Conservation (phyloP, 805 yeast species). For the Hermanozyma aechmeae region DNA sequence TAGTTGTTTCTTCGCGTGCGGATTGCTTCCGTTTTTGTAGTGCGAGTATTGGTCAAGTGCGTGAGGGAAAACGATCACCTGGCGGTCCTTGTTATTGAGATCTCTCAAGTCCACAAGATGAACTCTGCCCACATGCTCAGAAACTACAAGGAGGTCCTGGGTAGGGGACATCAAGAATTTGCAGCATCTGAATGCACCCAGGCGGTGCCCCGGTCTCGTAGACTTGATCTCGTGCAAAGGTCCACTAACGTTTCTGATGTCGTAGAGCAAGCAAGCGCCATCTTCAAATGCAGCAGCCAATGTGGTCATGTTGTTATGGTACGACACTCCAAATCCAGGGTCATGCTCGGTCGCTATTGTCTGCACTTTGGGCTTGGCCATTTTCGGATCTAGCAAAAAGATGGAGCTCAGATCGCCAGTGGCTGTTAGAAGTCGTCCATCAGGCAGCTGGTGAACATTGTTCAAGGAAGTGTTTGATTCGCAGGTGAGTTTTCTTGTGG, state of each 20-base stretch:
- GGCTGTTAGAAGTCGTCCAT: conserved; percentile 26
- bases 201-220: conserved; percentile 44
- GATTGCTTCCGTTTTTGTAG: conserved; percentile 13
- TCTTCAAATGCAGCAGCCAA: conserved; percentile 82
- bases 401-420: conserved; percentile 75
- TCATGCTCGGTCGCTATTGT: conserved; percentile 54
- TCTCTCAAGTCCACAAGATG: conserved; percentile 78
- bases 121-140: conserved; percentile 82
- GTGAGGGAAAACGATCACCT: conserved; percentile 61
- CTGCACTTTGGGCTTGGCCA: conserved; percentile 16
- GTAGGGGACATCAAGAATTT: conserved; percentile 46
- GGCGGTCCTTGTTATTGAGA: conserved; percentile 28
- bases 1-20: too few species aligned
- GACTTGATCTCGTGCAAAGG: conserved; percentile 52
- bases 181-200: conserved; percentile 61
- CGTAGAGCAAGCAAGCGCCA: conserved; percentile 72
- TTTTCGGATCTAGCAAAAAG: conserved; percentile 42
- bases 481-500: conserved; percentile 33
- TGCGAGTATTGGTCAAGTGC: conserved; percentile 32
- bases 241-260: conserved; percentile 46
- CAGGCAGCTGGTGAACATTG: conserved; percentile 58
- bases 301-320: conserved; percentile 62
- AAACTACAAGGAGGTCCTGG: conserved; percentile 66
- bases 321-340: conserved; percentile 76
- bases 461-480: conserved; percentile 60